phyloP scores from a whole-genome alignment of 768 basidiomycete species.

The Leucosporidium creatinivorum region DNA sequence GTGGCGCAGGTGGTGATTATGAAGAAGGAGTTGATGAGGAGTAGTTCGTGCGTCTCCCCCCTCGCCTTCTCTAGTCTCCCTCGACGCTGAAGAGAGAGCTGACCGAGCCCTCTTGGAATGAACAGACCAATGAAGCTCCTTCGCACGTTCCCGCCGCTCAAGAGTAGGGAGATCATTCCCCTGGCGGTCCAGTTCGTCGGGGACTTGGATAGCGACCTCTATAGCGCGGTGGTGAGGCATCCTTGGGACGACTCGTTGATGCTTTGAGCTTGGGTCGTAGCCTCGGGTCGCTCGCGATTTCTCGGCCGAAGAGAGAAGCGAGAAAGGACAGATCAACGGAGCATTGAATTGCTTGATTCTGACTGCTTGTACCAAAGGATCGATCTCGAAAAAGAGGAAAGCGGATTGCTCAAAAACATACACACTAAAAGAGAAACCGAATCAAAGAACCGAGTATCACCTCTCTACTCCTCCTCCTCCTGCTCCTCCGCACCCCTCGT shows the following conservation, averaged over 20 bases:
- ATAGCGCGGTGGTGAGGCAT: conserved; percentile 81
- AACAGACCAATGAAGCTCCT: conserved; percentile 85
- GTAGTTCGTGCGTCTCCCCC: conserved; percentile 49
- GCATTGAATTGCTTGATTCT: too few species aligned
- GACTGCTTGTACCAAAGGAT: too few species aligned
- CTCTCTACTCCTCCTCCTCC: too few species aligned
- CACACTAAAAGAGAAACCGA: too few species aligned
- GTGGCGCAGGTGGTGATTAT: conserved; percentile 90
- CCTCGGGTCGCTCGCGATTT: too few species aligned
- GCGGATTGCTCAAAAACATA: too few species aligned
- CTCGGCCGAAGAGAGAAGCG: too few species aligned
- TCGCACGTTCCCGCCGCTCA: conserved; percentile 84
- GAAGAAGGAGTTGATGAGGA: conserved; percentile 81
- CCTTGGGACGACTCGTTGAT: conserved; percentile 49
- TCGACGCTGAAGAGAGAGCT: background rate
- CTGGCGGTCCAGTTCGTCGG: conserved; percentile 90
- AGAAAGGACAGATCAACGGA: too few species aligned
- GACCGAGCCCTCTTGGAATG: background rate
- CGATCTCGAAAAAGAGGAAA: too few species aligned
- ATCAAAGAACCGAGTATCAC: too few species aligned
- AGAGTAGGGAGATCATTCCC: conserved; percentile 77
- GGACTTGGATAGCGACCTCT: conserved; percentile 76
- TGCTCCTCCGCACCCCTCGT: too few species aligned
- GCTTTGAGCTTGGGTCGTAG: background rate
- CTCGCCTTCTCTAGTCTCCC: background rate